These are phyloP conservation scores for Pseudopediastrum boryanum DNA, from an alignment of 139 green algal genomes.

Conservation along the genomic window DNA sequence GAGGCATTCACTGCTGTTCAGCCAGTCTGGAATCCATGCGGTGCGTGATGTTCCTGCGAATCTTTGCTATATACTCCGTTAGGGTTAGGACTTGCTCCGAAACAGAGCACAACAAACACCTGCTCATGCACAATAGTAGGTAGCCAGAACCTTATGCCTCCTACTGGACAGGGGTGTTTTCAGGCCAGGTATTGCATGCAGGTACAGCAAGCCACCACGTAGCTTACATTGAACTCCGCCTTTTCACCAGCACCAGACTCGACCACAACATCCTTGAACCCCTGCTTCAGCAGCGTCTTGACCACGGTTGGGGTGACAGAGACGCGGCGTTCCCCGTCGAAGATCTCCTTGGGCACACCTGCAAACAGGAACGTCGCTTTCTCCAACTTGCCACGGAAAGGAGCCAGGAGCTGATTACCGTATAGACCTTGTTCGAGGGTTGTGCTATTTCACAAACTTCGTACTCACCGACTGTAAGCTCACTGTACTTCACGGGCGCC, in stretches of 20 bases:
- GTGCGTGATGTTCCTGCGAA: too few species aligned
- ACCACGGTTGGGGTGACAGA: conserved; percentile 70
- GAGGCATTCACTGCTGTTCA: too few species aligned
- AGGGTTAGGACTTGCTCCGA: too few species aligned
- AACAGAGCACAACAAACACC: neutral
- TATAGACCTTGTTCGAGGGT: neutral
- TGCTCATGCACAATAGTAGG: too few species aligned
- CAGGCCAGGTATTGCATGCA: too few species aligned
- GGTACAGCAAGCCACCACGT: neutral
- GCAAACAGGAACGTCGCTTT: neutral
- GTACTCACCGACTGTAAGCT: conserved; percentile 23
- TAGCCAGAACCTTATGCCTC: too few species aligned
- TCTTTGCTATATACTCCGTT: too few species aligned
- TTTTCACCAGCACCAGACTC: conserved; percentile 71
- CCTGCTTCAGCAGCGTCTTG: conserved; percentile 67
- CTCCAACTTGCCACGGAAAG: too few species aligned
- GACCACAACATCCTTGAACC: conserved; percentile 78
- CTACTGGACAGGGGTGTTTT: too few species aligned
- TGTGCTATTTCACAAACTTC: neutral
- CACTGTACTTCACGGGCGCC: conserved; percentile 24
- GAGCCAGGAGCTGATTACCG: neutral
- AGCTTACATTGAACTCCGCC: conserved; percentile 72
- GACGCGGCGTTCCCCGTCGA: conserved; percentile 70
- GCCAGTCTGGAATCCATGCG: too few species aligned
- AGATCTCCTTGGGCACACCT: conserved; percentile 80